Conservation (phyloP, 371 early-diverging fungal genomes). For the Haplosporangium sp. region DNA sequence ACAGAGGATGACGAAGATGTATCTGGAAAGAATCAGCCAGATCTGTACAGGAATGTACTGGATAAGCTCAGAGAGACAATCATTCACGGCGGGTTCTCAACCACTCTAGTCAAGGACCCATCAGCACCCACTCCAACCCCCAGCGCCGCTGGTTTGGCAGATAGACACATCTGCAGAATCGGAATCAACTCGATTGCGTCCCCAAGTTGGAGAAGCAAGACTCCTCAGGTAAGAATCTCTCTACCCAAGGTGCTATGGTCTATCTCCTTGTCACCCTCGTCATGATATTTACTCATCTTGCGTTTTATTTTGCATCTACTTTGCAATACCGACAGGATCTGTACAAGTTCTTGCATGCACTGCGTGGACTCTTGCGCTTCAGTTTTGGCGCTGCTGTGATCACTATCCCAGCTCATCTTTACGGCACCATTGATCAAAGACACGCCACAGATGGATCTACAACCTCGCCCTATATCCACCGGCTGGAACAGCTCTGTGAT, state of each 20-base stretch:
- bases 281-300: not conserved
- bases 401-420: conserved; percentile 86
- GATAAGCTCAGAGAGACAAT: conserved; percentile 67
- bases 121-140: conserved; percentile 58
- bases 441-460: conserved; percentile 52
- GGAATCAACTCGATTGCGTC: conserved; percentile 85
- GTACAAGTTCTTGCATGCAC: conserved; percentile 77
- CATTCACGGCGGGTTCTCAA: conserved; percentile 72
- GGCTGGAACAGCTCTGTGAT: conserved; percentile 87
- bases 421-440: conserved; percentile 57
- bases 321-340: conserved; percentile 58
- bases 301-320: not conserved
- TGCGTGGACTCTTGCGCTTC: conserved; percentile 81
- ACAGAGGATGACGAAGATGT: conserved; percentile 34
- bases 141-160: conserved; percentile 58
- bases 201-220: conserved; percentile 76
- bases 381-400: conserved; percentile 83
- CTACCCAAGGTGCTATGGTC: too few relatives aligned
- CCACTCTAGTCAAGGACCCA: conserved; percentile 28
- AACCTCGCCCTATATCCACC: conserved; percentile 67
- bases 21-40: conserved; percentile 33
- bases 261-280: not conserved
- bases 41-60: conserved; percentile 67
- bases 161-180: conserved; percentile 76
- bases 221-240: conserved; percentile 59